A percentile compares a stretch with the other conserved stretches of the same genome.
Conservation (phyloP, 129 eudicot genomes). For the Smallanthus sonchifolius region DNA sequence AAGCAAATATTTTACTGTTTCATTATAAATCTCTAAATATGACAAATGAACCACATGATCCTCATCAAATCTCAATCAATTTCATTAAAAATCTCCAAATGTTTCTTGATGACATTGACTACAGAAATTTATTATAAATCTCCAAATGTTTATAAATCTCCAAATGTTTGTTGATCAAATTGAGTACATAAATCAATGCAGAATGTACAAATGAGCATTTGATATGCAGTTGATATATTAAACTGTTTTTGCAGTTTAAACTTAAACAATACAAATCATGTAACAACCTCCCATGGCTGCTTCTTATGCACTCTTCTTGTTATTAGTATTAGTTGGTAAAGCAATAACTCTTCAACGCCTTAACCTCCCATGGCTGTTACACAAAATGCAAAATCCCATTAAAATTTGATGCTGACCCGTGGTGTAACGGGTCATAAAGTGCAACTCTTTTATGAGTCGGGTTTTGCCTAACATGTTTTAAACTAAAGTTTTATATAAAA, state of each 20-base stretch:
- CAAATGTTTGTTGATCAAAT: background rate
- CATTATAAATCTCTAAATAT: too few relatives aligned
- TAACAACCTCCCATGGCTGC: background rate
- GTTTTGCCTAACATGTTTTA: too few relatives aligned
- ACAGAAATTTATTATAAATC: too few relatives aligned
- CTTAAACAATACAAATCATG: background rate
- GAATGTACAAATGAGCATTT: background rate
- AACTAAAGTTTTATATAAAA: too few relatives aligned
- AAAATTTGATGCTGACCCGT: background rate
- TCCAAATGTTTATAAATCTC: too few relatives aligned
- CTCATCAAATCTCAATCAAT: too few relatives aligned
- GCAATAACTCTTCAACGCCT: background rate
- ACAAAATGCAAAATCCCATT: background rate
- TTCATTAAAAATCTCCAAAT: too few relatives aligned
- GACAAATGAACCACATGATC: too few relatives aligned
- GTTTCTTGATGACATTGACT: too few relatives aligned
- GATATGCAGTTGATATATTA: background rate
- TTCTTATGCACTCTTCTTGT: background rate
- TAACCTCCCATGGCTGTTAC: background rate
- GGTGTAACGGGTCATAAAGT: background rate
- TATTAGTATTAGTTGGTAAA: background rate
- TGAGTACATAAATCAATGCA: background rate
- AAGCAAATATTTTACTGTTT: too few relatives aligned
- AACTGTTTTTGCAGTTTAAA: background rate
- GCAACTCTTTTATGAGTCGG: too few relatives aligned